phyloP scores from a whole-genome alignment of 306 rosid species.

The Citrullus mucosospermus region DNA sequence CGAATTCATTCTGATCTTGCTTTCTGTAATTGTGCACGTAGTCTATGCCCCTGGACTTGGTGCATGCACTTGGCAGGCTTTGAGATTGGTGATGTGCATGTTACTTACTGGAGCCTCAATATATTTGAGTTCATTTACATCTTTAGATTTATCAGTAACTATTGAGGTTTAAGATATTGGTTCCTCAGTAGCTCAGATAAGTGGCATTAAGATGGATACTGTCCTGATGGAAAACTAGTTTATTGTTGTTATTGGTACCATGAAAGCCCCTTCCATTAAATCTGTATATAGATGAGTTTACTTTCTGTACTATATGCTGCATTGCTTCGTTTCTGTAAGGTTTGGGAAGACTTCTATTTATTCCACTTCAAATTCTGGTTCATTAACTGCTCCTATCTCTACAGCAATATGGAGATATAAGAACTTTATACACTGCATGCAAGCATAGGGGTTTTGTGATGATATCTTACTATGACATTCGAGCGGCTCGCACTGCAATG shows the following conservation, averaged over 20 bases:
- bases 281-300: neutral
- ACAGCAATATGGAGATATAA: slow-evolving; percentile 86
- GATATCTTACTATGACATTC: slow-evolving; percentile 92
- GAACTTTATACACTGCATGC: slow-evolving; percentile 91
- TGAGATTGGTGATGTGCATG: neutral
- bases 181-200: neutral
- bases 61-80: neutral
- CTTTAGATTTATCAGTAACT: neutral
- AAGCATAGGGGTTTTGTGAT: slow-evolving; percentile 95
- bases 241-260: neutral
- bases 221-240: neutral
- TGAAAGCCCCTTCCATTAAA: neutral
- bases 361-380: slow-evolving; percentile 7
- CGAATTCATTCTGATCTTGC: neutral
- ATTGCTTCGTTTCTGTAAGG: neutral
- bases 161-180: neutral
- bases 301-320: neutral
- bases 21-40: neutral
- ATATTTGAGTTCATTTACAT: neutral
- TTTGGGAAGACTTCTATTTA: neutral
- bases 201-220: neutral
- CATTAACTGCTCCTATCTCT: slow-evolving; percentile 4
- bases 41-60: neutral
- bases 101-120: neutral
- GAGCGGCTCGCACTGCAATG: slow-evolving; percentile 92